A percentile compares a stretch with the other conserved stretches of the same genome.
phyloP scores from a whole-genome alignment of 2,329 filamentous ascomycete species.

The Emericellopsis atlantica region DNA sequence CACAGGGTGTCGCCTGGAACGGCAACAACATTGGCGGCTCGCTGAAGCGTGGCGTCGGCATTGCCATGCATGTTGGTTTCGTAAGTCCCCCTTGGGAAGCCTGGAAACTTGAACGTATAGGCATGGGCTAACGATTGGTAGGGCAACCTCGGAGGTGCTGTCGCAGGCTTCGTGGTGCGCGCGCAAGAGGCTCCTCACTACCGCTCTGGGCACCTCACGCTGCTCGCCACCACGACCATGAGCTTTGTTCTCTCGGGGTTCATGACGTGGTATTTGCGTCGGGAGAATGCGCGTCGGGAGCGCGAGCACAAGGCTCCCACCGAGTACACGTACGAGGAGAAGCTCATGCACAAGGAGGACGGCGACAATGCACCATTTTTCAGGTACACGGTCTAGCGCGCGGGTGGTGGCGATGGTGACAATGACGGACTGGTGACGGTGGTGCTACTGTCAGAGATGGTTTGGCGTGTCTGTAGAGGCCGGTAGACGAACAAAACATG shows the following conservation, averaged over 20 bases:
- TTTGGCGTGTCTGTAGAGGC: no score
- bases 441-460: no score
- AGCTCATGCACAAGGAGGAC: constrained; percentile 33
- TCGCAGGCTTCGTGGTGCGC: constrained; percentile 20
- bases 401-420: no score
- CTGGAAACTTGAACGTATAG: no score
- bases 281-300: constrained; percentile 44
- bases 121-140: constrained; percentile 1
- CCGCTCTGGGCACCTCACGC: constrained; percentile 45
- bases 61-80: constrained; percentile 40
- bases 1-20: constrained; percentile 44
- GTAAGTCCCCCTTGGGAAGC: constrained; percentile 10
- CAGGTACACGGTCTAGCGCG: constrained; percentile 32
- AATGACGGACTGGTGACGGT: no score
- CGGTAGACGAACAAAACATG: no score
- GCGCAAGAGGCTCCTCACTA: constrained; percentile 37
- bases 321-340: constrained; percentile 41
- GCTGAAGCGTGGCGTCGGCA: constrained; percentile 40
- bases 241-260: constrained; percentile 33
- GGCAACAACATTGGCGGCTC: constrained; percentile 45
- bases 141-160: constrained; percentile 22
- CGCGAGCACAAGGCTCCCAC: constrained; percentile 28
- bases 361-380: constrained; percentile 46
- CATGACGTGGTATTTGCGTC: constrained; percentile 44
- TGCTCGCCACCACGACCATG: constrained; percentile 41